phyloP scores from a whole-genome alignment of 768 basidiomycete genomes.

The Trametes cubensis region DNA sequence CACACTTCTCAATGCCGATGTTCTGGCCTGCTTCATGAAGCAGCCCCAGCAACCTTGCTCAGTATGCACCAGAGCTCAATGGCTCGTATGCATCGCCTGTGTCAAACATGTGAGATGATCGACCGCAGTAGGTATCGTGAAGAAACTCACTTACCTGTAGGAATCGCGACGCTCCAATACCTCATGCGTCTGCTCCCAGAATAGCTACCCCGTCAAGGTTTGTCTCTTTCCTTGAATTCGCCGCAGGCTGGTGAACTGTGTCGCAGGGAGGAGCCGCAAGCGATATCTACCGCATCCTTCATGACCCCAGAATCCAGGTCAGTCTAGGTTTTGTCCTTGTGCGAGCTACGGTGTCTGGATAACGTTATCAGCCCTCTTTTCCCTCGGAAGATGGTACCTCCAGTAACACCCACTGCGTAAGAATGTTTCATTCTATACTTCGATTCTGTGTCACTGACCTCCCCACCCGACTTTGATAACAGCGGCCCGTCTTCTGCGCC shows the following conservation, averaged over 20 bases:
- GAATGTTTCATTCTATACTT: neutral
- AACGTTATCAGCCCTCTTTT: conserved; percentile 26
- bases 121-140: neutral
- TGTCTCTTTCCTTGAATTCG: neutral
- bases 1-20: neutral
- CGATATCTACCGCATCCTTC: conserved; percentile 14
- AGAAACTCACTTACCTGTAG: neutral
- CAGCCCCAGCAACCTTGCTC: conserved; percentile 39
- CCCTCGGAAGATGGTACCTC: conserved; percentile 22
- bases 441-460: neutral
- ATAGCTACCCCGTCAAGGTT: conserved; percentile 2
- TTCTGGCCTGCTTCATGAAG: conserved; percentile 11
- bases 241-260: neutral
- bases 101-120: conserved; percentile 3
- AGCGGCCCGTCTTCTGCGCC: conserved; percentile 15
- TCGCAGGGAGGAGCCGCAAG: conserved; percentile 2
- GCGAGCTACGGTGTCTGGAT: neutral
- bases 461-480: neutral
- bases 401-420: conserved; percentile 13
- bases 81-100: conserved; percentile 12
- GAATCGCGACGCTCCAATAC: conserved; percentile 4
- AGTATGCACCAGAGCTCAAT: conserved; percentile 31
- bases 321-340: neutral
- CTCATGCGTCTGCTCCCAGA: neutral
- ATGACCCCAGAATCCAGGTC: conserved; percentile 37